These are phyloP conservation scores for Tripidium arundinaceum DNA, from an alignment of 202 grass and related monocot genomes.

Conservation along the genomic window DNA sequence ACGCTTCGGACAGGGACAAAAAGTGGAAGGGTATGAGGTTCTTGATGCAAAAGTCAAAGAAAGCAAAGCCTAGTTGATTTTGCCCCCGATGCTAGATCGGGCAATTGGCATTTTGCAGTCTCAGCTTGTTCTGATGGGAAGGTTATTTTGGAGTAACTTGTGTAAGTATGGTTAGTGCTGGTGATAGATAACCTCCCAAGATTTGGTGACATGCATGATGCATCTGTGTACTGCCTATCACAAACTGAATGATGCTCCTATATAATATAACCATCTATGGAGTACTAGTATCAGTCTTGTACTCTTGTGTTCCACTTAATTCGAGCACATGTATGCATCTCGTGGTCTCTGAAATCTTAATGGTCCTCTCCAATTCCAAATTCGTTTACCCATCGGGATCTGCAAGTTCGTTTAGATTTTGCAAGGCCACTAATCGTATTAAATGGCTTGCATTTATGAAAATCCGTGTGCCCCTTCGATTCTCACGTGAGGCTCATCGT, in stretches of 20 bases:
- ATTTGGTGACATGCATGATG: neutral
- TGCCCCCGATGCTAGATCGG: neutral
- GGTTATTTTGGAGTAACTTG: neutral
- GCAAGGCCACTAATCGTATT: neutral
- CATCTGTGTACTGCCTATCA: neutral
- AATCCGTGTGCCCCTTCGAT: constrained; percentile 9
- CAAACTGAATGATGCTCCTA: neutral
- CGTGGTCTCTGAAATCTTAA: neutral
- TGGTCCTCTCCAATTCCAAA: neutral
- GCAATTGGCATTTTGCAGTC: neutral
- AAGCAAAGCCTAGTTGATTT: neutral
- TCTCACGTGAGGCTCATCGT: constrained; percentile 23
- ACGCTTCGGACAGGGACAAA: constrained; percentile 43
- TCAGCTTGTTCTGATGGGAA: neutral
- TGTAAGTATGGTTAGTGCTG: constrained; percentile 27
- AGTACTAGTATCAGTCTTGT: neutral
- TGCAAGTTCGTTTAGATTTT: neutral
- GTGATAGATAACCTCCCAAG: neutral
- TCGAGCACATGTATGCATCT: neutral
- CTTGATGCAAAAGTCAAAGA: neutral
- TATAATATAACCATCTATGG: neutral
- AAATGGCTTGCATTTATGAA: constrained; percentile 4
- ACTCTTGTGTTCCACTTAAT: neutral
- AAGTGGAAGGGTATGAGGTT: constrained; percentile 40
- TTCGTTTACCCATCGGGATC: neutral